These are phyloP conservation scores for Boletus pseudopeckii DNA, from an alignment of 768 basidiomycete genomes.

Conservation along the genomic window DNA sequence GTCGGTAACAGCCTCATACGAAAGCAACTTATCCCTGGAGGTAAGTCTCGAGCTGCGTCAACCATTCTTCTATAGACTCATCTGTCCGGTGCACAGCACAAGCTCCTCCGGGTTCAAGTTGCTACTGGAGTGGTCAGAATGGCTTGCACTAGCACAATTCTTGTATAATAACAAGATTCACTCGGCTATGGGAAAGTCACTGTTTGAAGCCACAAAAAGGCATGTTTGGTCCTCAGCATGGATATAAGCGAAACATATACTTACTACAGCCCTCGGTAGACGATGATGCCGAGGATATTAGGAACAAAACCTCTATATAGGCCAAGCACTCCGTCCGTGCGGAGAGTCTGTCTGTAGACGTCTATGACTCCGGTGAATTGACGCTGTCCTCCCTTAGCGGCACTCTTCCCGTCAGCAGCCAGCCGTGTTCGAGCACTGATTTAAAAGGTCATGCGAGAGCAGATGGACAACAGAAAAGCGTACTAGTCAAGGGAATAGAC, in stretches of 20 bases:
- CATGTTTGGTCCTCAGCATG: background rate
- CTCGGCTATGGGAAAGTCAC: too few species aligned
- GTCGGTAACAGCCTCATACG: too few species aligned
- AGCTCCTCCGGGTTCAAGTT: too few species aligned
- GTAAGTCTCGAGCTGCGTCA: too few species aligned
- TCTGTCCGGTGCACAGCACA: too few species aligned
- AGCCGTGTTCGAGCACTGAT: constrained; percentile 40
- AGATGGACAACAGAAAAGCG: background rate
- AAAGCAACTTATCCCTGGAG: too few species aligned
- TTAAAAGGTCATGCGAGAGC: background rate
- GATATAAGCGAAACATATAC: constrained; percentile 7
- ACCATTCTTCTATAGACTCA: too few species aligned
- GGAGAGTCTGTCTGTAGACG: constrained; percentile 42
- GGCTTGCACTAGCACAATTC: too few species aligned
- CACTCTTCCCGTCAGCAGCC: constrained; percentile 38
- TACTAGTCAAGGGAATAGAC: constrained; percentile 47
- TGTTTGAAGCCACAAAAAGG: too few species aligned
- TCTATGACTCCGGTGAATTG: constrained; percentile 42
- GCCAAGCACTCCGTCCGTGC: constrained; percentile 39
- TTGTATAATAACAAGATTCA: too few species aligned
- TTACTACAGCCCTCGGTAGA: constrained; percentile 45
- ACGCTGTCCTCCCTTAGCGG: constrained; percentile 36
- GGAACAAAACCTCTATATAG: constrained; percentile 43
- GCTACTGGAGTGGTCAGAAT: too few species aligned
- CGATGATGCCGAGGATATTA: constrained; percentile 39